Evolutionary conservation across 1,139 yeast genomes (phyloP).

Genomic region (Yarrowia galli): DNA sequence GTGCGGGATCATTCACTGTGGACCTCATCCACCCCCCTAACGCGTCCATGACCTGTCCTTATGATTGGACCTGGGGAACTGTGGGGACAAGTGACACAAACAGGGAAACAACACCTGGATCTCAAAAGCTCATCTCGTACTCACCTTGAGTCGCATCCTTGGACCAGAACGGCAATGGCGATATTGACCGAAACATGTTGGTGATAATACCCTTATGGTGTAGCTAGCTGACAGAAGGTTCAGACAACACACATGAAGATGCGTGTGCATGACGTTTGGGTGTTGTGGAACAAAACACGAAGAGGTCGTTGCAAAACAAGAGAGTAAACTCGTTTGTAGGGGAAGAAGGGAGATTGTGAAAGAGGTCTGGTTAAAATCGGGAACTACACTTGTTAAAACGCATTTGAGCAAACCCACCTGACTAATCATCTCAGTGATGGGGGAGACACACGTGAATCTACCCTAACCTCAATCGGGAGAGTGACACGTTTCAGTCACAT

Average conservation of each 20-base stretch:
- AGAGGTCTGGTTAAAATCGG: too few relatives aligned
- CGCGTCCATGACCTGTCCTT: background rate
- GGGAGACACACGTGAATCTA: background rate
- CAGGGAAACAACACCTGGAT: background rate
- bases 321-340: too few relatives aligned
- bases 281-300: background rate
- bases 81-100: background rate
- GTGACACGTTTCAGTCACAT: slow-evolving; percentile 5
- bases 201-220: slow-evolving; percentile 10
- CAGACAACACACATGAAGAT: background rate
- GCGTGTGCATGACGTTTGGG: slow-evolving; percentile 13
- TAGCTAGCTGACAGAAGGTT: slow-evolving; percentile 20
- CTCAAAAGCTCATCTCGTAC: background rate
- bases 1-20: background rate
- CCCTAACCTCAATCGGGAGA: background rate
- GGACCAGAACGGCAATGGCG: slow-evolving; percentile 38
- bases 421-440: background rate
- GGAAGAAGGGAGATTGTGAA: too few relatives aligned
- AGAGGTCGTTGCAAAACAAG: too few relatives aligned
- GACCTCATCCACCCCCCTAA: background rate
- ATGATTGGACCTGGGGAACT: background rate
- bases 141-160: slow-evolving; percentile 34
- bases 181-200: slow-evolving; percentile 36
- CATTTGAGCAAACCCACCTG: too few relatives aligned
- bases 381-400: too few relatives aligned